Evolutionary conservation across 2,329 filamentous ascomycete genomes (phyloP).

Genomic region (Ophiostoma quercus): DNA sequence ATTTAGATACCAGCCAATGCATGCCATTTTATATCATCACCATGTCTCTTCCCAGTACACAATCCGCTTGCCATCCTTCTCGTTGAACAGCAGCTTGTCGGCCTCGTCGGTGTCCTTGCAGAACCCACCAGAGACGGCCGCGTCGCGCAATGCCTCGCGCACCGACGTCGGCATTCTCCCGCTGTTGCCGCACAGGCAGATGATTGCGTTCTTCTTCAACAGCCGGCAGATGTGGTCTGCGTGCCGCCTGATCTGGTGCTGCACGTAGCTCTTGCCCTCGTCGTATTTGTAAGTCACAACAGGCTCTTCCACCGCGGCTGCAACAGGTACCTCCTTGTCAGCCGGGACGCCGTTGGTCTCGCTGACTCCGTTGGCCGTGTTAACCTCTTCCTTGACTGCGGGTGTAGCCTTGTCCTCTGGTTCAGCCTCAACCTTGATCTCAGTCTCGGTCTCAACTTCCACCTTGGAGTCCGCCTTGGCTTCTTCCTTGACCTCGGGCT

Average conservation of each 20-base stretch:
- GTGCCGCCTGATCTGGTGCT: conserved; percentile 48
- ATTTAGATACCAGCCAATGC: not conserved
- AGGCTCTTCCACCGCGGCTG: not conserved
- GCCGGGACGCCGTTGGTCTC: not conserved
- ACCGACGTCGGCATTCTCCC: conserved; percentile 55
- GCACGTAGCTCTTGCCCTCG: conserved; percentile 50
- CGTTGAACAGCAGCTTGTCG: conserved; percentile 31
- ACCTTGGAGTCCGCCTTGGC: not conserved
- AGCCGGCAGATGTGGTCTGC: conserved; percentile 36
- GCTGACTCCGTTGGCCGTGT: not conserved
- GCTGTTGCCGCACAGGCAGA: conserved; percentile 53
- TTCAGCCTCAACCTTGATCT: not conserved
- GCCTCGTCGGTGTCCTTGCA: conserved; percentile 35
- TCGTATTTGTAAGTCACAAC: conserved; percentile 21
- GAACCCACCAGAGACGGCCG: conserved; percentile 39
- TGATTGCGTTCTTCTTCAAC: conserved; percentile 41
- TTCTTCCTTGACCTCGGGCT: not conserved
- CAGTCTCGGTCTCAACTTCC: not conserved
- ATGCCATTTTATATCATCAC: conserved; percentile 34
- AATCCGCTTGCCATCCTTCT: conserved; percentile 32
- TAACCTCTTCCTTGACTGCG: not conserved
- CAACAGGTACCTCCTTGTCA: not conserved
- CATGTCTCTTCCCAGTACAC: conserved; percentile 58
- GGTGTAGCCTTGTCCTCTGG: not conserved
- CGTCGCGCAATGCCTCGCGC: conserved; percentile 47